Conservation (phyloP, 2,329 filamentous ascomycete genomes). For the Ophiostoma ips region DNA sequence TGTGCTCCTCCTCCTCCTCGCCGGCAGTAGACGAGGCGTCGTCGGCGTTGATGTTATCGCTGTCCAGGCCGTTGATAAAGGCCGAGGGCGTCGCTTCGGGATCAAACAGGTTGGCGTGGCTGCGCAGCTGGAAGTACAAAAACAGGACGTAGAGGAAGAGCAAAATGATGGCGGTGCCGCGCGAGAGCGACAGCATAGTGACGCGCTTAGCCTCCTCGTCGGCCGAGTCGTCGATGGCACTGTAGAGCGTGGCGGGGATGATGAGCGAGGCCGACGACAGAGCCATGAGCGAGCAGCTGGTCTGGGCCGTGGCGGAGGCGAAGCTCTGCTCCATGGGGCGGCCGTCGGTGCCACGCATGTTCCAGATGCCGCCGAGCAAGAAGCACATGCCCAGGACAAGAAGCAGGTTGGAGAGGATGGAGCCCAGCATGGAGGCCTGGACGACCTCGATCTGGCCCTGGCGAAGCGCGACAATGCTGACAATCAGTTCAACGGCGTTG, state of each 20-base stretch:
- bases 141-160: slow-evolving; percentile 64
- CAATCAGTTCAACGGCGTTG: slow-evolving; percentile 69
- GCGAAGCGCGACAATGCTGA: slow-evolving; percentile 77
- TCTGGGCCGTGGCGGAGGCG: slow-evolving; percentile 64
- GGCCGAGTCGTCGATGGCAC: slow-evolving; percentile 38
- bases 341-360: slow-evolving; percentile 42
- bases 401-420: slow-evolving; percentile 79
- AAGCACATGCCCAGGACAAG: slow-evolving; percentile 87
- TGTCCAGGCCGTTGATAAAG: slow-evolving; percentile 6
- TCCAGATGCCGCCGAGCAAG: slow-evolving; percentile 56
- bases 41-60: slow-evolving; percentile 11
- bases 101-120: slow-evolving; percentile 61
- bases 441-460: slow-evolving; percentile 80
- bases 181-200: slow-evolving; percentile 58
- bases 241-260: slow-evolving; percentile 63
- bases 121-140: slow-evolving; percentile 63
- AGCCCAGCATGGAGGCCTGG: slow-evolving; percentile 82
- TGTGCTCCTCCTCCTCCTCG: slow-evolving; percentile 29
- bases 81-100: slow-evolving; percentile 25
- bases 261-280: slow-evolving; percentile 65
- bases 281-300: slow-evolving; percentile 61
- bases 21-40: slow-evolving; percentile 26
- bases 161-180: slow-evolving; percentile 62
- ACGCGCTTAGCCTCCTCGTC: slow-evolving; percentile 28
- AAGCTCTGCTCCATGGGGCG: slow-evolving; percentile 54